Percentiles rank a stretch among this genome's conserved stretches.
phyloP scores from a whole-genome alignment of 2,329 filamentous ascomycete genomes.

The Torrubiella hemipterigena region DNA sequence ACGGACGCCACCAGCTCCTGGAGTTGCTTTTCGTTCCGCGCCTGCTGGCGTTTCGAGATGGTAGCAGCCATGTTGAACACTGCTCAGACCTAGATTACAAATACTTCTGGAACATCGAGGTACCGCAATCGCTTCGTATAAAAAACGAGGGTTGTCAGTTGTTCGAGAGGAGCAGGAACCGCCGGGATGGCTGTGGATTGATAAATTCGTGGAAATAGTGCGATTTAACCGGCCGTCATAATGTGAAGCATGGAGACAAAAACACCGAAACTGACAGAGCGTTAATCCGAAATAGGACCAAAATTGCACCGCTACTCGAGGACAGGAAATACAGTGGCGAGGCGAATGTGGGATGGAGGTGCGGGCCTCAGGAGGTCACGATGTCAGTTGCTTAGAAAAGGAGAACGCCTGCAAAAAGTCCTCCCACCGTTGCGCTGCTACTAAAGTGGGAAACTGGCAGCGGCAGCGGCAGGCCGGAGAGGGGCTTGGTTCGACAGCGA shows the following conservation, averaged over 20 bases:
- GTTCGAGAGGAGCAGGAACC: too few relatives aligned
- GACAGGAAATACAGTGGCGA: neutral
- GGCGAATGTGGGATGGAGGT: neutral
- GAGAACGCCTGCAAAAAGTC: neutral
- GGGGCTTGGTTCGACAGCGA: too few relatives aligned
- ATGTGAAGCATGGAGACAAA: conserved; percentile 1
- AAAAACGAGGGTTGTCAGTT: too few relatives aligned
- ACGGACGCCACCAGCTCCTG: conserved; percentile 78
- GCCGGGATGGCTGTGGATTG: too few relatives aligned
- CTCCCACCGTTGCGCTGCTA: too few relatives aligned
- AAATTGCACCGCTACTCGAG: neutral
- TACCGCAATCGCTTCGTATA: too few relatives aligned
- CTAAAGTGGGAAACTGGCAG: too few relatives aligned
- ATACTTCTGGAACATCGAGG: too few relatives aligned
- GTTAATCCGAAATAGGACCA: neutral
- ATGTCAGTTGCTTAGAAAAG: neutral
- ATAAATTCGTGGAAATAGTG: neutral
- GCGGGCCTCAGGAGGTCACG: neutral
- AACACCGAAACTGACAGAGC: too few relatives aligned
- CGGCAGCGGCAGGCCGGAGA: too few relatives aligned
- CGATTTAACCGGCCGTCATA: neutral
- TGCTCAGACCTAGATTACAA: too few relatives aligned
- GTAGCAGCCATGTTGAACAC: conserved; percentile 54
- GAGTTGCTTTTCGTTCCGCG: conserved; percentile 84
- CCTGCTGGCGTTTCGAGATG: conserved; percentile 92